A percentile compares a stretch with the other conserved stretches of the same genome.
Conservation (phyloP, 495 filamentous ascomycete species). For the Entonaema liquescens region DNA sequence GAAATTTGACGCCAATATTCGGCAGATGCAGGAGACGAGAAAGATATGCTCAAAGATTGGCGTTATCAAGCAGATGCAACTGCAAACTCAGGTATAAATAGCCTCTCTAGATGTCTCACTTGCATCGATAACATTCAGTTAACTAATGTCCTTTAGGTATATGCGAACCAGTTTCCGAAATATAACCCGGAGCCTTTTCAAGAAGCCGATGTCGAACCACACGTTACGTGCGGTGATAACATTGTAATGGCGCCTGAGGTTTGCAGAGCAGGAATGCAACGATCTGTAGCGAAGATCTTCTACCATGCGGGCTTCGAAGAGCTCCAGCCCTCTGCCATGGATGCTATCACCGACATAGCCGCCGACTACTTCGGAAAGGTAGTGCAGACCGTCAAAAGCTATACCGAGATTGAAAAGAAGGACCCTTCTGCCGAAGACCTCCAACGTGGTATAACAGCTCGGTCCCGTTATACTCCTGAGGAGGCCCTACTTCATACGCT, state of each 20-base stretch:
- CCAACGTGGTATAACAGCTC: slow-evolving; percentile 43
- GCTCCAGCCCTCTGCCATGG: slow-evolving; percentile 92
- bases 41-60: slow-evolving; percentile 96
- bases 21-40: slow-evolving; percentile 94
- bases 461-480: slow-evolving; percentile 76
- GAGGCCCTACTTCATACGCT: slow-evolving; percentile 89
- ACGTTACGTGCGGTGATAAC: slow-evolving; percentile 87
- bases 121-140: neutral
- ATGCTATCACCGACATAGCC: slow-evolving; percentile 88
- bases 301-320: slow-evolving; percentile 98
- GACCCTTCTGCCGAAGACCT: slow-evolving; percentile 51
- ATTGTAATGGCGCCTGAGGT: slow-evolving; percentile 83
- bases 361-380: slow-evolving; percentile 89
- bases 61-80: slow-evolving; percentile 99
- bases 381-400: slow-evolving; percentile 77
- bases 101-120: slow-evolving; percentile 22
- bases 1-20: slow-evolving; percentile 88
- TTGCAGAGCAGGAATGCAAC: slow-evolving; percentile 82
- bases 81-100: slow-evolving; percentile 83
- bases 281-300: slow-evolving; percentile 92
- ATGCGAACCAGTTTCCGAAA: slow-evolving; percentile 97
- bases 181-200: slow-evolving; percentile 92
- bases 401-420: slow-evolving; percentile 80
- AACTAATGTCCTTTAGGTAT: slow-evolving; percentile 69
- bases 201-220: slow-evolving; percentile 83